Evolutionary conservation across 2,329 filamentous ascomycete species (phyloP).

Genomic region (Scytalidium sp.): DNA sequence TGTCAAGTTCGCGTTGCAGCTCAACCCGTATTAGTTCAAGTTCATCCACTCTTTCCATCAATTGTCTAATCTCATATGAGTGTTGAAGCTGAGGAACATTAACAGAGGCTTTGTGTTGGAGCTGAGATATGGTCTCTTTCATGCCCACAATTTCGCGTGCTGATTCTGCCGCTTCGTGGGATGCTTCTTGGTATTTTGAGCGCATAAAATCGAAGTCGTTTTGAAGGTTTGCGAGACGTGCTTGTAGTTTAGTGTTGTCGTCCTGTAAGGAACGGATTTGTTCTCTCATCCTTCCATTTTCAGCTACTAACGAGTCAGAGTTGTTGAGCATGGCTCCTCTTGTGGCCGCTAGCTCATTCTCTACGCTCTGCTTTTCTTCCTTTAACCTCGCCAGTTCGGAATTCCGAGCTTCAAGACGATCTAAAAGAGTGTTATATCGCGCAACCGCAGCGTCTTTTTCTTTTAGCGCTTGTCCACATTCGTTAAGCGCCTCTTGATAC

Average conservation of each 20-base stretch:
- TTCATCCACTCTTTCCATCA: slow-evolving; percentile 29
- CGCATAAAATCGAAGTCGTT: slow-evolving; percentile 26
- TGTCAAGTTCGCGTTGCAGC: slow-evolving; percentile 35
- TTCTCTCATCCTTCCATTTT: slow-evolving; percentile 36
- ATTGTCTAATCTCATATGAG: slow-evolving; percentile 12
- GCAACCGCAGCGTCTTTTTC: slow-evolving; percentile 23
- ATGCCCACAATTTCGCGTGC: slow-evolving; percentile 13
- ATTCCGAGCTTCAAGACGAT: slow-evolving; percentile 15
- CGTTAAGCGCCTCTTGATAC: slow-evolving; percentile 48
- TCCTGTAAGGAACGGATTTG: slow-evolving; percentile 24
- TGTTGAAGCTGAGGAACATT: slow-evolving; percentile 24
- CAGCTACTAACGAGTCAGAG: slow-evolving; percentile 34
- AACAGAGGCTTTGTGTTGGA: slow-evolving; percentile 18
- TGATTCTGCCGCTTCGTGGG: slow-evolving; percentile 15
- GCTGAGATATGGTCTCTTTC: slow-evolving; percentile 9
- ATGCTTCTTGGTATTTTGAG: slow-evolving; percentile 25
- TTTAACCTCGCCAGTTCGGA: slow-evolving; percentile 20
- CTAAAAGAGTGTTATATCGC: slow-evolving; percentile 12
- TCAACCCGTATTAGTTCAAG: slow-evolving; percentile 17
- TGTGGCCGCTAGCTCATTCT: slow-evolving; percentile 23
- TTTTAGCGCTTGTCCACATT: slow-evolving; percentile 48
- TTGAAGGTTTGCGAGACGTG: slow-evolving; percentile 11
- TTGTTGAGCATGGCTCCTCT: slow-evolving; percentile 21
- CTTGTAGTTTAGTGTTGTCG: slow-evolving; percentile 19
- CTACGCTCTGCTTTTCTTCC: slow-evolving; percentile 15